Evolutionary conservation across 495 filamentous ascomycete genomes (phyloP).

Genomic region (Xylaria longipes): DNA sequence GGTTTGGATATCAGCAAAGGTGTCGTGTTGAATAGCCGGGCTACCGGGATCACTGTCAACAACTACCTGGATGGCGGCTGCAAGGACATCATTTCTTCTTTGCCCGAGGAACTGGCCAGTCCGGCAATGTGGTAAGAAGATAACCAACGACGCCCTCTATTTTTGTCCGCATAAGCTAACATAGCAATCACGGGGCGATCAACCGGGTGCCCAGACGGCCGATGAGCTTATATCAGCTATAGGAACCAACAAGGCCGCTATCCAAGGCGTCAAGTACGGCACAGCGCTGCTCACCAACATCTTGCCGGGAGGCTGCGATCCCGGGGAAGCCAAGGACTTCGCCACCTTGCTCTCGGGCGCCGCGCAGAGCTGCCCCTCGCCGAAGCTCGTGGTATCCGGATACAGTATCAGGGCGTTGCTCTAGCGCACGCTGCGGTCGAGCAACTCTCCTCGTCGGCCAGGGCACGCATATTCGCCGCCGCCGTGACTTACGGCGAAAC

Average conservation of each 20-base stretch:
- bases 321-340: conserved; percentile 8
- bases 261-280: conserved; percentile 18
- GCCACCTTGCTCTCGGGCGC: conserved; percentile 9
- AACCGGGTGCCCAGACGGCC: conserved; percentile 5
- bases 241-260: not conserved
- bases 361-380: conserved; percentile 5
- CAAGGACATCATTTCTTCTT: conserved; percentile 46
- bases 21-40: conserved; percentile 5
- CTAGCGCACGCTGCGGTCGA: conserved; percentile 50
- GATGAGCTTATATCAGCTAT: not conserved
- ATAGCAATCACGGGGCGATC: not conserved
- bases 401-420: conserved; percentile 53
- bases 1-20: not conserved
- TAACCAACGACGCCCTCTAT: not conserved
- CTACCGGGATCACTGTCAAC: conserved; percentile 31
- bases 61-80: conserved; percentile 44
- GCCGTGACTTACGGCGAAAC: conserved; percentile 56
- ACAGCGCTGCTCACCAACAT: conserved; percentile 22
- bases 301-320: conserved; percentile 9
- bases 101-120: conserved; percentile 50
- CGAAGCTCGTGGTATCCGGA: conserved; percentile 19
- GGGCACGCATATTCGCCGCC: conserved; percentile 49
- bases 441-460: conserved; percentile 38
- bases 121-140: conserved; percentile 49
- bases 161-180: not conserved